Base-by-base conservation (phyloP, 2,329 filamentous ascomycete species). In the Clonostachys rosea region DNA sequence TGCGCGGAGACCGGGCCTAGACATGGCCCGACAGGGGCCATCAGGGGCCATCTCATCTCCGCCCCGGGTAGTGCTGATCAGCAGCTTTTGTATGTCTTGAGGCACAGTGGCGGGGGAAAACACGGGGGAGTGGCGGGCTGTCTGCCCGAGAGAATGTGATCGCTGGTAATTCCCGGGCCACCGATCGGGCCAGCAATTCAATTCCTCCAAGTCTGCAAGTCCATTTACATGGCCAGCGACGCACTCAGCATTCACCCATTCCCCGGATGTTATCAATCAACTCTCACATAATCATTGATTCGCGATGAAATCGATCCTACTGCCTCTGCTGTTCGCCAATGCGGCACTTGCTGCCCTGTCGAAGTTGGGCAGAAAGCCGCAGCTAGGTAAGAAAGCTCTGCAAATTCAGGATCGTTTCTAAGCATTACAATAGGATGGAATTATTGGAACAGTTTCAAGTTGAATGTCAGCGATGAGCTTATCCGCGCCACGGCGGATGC, bases 381-480 rank as follows among this genome's bases (percentile, higher is more conserved):
- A 37, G 35, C 13, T 37, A 16, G 35, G 35, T 37, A 37, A 9
- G 35, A 16, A 37, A 37, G 5, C 35, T 2, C 35, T 16, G 5
- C 6, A 9, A 16, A 13, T 37, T 2, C 35, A 13, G 35, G 16
- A 37, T 37, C 13, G 35, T 16, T 37, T 37, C 35, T 37, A 37
- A 37, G 35, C 16, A 16, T 37, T 1, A 66, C 69, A 4, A 55
- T 74, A 43, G 73, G 73, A 5, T 78, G 71, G 69, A 76, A 74
- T 51, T 72, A 70, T 5, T 79, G 74, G 75, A 80, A 81, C 56
- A 70, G 70, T n/a, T 76, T 74, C 51, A 61, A 62, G 24, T 79
- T 75, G 58, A 61, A 75, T 47, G 75, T 80, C 47, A 70, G 69
- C 45, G 72, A 79, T 54, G 60, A 61, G 4, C 64, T 73, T 14